A percentile compares a stretch with the other conserved stretches of the same genome.
Conservation (phyloP, 441 rosid species). For the Gossypium davidsonii region DNA sequence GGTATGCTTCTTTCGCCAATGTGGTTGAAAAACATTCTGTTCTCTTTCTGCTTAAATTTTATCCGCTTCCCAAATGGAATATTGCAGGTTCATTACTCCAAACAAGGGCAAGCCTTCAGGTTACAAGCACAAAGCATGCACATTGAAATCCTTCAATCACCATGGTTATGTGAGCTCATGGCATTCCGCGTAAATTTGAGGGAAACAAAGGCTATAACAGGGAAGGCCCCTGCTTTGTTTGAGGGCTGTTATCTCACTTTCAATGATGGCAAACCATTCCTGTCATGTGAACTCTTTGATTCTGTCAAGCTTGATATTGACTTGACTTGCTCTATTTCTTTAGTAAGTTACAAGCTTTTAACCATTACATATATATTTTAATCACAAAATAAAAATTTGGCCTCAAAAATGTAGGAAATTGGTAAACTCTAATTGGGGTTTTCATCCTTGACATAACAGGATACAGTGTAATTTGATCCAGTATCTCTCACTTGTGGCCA, state of each 20-base stretch:
- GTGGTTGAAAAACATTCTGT: neutral
- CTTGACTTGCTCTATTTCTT: slow-evolving; percentile 84
- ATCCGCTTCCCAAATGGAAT: slow-evolving; percentile 3
- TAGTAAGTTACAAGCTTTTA: slow-evolving; percentile 42
- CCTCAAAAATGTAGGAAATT: neutral
- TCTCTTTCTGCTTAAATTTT: neutral
- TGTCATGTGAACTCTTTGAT: slow-evolving; percentile 67
- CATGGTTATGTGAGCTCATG: slow-evolving; percentile 87
- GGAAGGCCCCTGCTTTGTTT: slow-evolving; percentile 43
- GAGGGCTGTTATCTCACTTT: slow-evolving; percentile 55
- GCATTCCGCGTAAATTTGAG: slow-evolving; percentile 83
- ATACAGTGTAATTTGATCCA: slow-evolving; percentile 70
- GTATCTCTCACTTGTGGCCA: slow-evolving; percentile 85
- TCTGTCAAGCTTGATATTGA: slow-evolving; percentile 76
- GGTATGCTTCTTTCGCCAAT: slow-evolving; percentile 28
- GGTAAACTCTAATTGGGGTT: neutral
- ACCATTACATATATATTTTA: neutral
- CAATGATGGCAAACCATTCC: slow-evolving; percentile 62
- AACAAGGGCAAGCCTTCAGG: slow-evolving; percentile 89
- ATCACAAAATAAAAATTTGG: neutral
- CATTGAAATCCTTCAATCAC: slow-evolving; percentile 84
- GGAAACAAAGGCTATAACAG: slow-evolving; percentile 41
- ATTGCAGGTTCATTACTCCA: slow-evolving; percentile 68
- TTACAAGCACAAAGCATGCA: slow-evolving; percentile 77
- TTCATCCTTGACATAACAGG: slow-evolving; percentile 36